Percentiles rank a stretch among this genome's conserved stretches.
Evolutionary conservation across 2,329 filamentous ascomycete genomes (phyloP).

Genomic region (Thelonectria blattea): DNA sequence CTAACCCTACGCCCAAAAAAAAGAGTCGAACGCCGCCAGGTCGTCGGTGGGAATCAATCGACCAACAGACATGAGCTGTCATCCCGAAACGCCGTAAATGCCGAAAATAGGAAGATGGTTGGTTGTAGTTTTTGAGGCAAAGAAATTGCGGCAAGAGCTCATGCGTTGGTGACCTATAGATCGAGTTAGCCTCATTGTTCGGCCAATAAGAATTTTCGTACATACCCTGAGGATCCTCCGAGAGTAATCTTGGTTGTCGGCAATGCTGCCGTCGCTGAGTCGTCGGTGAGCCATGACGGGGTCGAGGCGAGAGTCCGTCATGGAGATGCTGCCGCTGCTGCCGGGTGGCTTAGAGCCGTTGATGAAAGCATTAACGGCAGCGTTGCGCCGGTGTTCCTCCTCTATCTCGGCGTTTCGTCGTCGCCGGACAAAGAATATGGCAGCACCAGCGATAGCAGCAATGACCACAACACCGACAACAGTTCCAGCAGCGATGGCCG

Average conservation of each 20-base stretch:
- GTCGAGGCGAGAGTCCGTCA: slow-evolving; percentile 84
- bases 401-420: slow-evolving; percentile 79
- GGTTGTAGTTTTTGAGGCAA: slow-evolving; percentile 22
- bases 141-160: slow-evolving; percentile 40
- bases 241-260: slow-evolving; percentile 96
- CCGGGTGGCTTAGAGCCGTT: slow-evolving; percentile 66
- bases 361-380: slow-evolving; percentile 79
- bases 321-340: slow-evolving; percentile 70
- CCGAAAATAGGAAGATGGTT: slow-evolving; percentile 38
- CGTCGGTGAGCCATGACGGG: slow-evolving; percentile 83
- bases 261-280: slow-evolving; percentile 94
- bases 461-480: slow-evolving; percentile 82
- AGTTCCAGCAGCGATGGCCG: slow-evolving; percentile 84
- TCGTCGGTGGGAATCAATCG: slow-evolving; percentile 41
- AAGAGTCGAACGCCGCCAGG: slow-evolving; percentile 46
- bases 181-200: slow-evolving; percentile 22
- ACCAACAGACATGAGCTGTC: slow-evolving; percentile 47
- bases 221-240: slow-evolving; percentile 91
- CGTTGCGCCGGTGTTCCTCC: slow-evolving; percentile 83
- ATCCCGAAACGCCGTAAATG: slow-evolving; percentile 53
- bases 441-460: slow-evolving; percentile 68
- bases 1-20: slow-evolving; percentile 47
- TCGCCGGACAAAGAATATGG: slow-evolving; percentile 76
- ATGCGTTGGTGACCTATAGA: slow-evolving; percentile 64
- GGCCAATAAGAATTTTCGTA: slow-evolving; percentile 17